These are phyloP conservation scores for Penicillium bialowiezense DNA, from an alignment of 495 filamentous ascomycete genomes.

Conservation along the genomic window DNA sequence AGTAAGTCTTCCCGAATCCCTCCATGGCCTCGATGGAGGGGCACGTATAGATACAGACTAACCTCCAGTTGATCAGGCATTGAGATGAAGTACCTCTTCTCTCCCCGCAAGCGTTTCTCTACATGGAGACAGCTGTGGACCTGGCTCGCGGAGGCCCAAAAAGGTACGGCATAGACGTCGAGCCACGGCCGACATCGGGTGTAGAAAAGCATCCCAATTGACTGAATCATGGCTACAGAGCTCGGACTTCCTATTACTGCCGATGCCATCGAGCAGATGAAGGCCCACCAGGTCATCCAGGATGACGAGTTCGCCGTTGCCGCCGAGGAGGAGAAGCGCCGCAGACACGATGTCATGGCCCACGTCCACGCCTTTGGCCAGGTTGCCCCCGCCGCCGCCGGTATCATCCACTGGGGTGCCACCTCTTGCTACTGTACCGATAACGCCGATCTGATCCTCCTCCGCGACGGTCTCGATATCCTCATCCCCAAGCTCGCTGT, in stretches of 20 bases:
- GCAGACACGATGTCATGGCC: conserved; percentile 69
- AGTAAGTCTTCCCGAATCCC: conserved; percentile 40
- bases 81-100: conserved; percentile 63
- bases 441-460: conserved; percentile 85
- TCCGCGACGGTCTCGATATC: conserved; percentile 70
- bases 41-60: conserved; percentile 14
- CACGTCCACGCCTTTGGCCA: conserved; percentile 73
- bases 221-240: conserved; percentile 34
- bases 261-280: conserved; percentile 75
- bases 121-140: conserved; percentile 83
- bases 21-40: conserved; percentile 5
- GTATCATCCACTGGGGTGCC: conserved; percentile 82
- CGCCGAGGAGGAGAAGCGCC: conserved; percentile 73
- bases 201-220: conserved; percentile 21
- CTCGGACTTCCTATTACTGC: conserved; percentile 58
- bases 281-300: conserved; percentile 63
- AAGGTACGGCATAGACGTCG: conserved; percentile 44
- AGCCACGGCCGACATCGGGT: conserved; percentile 14
- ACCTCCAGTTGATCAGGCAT: conserved; percentile 31
- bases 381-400: conserved; percentile 76
- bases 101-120: conserved; percentile 63
- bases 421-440: conserved; percentile 71
- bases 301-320: conserved; percentile 79
- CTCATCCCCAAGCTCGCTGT: conserved; percentile 82
- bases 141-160: conserved; percentile 78